Evolutionary conservation across 305 asterid species (phyloP).

Genomic region (Fraxinus dipetala): DNA sequence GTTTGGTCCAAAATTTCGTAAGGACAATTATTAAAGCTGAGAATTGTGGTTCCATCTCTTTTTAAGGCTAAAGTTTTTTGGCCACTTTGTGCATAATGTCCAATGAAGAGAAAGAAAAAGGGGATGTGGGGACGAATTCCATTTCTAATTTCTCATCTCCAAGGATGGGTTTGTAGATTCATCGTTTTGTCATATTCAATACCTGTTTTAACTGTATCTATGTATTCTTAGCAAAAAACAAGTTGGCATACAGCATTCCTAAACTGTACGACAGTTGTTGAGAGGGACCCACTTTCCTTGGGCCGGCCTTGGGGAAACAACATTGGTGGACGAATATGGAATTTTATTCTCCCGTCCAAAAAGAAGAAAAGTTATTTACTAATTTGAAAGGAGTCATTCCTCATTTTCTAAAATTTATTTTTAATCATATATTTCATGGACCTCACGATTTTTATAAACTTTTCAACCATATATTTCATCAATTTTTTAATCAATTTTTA

Average conservation of each 20-base stretch:
- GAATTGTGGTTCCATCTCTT: not conserved
- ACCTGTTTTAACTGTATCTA: not conserved
- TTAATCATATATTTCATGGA: too few species aligned
- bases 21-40: not conserved
- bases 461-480: too few species aligned
- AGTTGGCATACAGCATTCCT: not conserved
- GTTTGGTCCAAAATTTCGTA: not conserved
- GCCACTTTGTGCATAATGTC: not conserved
- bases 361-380: too few species aligned
- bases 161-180: not conserved
- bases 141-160: not conserved
- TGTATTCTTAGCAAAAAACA: not conserved
- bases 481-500: too few species aligned
- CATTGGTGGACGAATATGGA: not conserved
- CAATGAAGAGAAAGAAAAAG: not conserved
- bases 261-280: not conserved
- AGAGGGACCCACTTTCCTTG: constrained; percentile 17
- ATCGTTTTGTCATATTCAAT: not conserved
- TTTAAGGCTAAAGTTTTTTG: constrained; percentile 6
- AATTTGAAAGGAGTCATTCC: too few species aligned
- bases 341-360: too few species aligned
- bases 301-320: constrained; percentile 30
- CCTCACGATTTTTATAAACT: too few species aligned
- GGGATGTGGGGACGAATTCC: not conserved
- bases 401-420: too few species aligned